Evolutionary conservation across 352 stramenopile genomes (phyloP), one percentile per base, ranked within the genome.

Genomic region (Globisporangium paddicum): DNA sequence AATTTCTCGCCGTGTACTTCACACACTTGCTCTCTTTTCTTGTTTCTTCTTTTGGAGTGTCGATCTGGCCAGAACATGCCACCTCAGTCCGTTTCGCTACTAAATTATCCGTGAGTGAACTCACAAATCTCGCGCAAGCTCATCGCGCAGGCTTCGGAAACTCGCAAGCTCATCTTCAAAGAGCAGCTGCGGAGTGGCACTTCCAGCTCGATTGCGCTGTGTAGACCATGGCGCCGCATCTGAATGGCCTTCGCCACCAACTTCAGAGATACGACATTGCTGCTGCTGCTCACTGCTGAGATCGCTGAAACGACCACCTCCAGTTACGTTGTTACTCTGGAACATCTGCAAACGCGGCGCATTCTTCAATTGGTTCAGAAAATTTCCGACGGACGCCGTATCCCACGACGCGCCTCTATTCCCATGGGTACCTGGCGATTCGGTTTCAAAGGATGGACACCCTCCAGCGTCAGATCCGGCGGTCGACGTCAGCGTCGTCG

Each of bases 91-190:
- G 13, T 49, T 16, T 16, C 28, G 28, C 3, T 32, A 32, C 28
- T 32, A 32, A 32, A 6, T 6, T 32, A 7, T 32, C 28, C n/a
- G n/a, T n/a, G n/a, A n/a, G 28, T 32, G 3, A 42, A 42, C 45
- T 55, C 46, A 79, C 42, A 79, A 40, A 19, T 69, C 51, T 4
- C 77, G 71, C 9, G 75, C 72, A 5, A 92, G 71, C 26, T 92
- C 80, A 30, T 92, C 82, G 16, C 82, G 79, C 16, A 92, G 58
- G 32, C 46, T 79, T 38, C 82, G 82, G 44, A 90, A 92, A 34
- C 70, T 73, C 50, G 80, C 82, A 9, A 92, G 75, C 44, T 92
- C 82, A n/a, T 92, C 82, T 52, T 91, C 82, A 53, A 89, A 89
- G n/a, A 82, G 61, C 25, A 68, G 60, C 23, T 58, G 51, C n/a